Evolutionary conservation across 768 basidiomycete species (phyloP).

Genomic region (Boletus patriciae): DNA sequence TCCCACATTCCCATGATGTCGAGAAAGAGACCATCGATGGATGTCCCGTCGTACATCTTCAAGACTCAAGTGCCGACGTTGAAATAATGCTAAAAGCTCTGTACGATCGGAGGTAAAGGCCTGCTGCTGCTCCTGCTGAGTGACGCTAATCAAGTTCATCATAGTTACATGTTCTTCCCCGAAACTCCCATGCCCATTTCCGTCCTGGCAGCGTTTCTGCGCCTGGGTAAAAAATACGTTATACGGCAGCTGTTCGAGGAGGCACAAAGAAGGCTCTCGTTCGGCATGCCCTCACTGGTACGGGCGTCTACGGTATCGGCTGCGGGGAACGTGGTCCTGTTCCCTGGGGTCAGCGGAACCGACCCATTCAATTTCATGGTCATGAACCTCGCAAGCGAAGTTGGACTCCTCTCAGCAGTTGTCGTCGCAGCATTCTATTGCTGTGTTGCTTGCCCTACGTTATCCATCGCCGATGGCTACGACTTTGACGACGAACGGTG

Average conservation of each 20-base stretch:
- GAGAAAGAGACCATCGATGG: slow-evolving; percentile 14
- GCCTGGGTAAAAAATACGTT: slow-evolving; percentile 17
- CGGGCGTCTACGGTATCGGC: background rate
- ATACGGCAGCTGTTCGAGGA: slow-evolving; percentile 13
- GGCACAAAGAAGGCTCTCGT: slow-evolving; percentile 3
- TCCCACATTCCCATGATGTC: background rate
- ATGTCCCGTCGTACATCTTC: slow-evolving; percentile 22
- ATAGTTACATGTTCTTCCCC: slow-evolving; percentile 8
- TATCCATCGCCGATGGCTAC: slow-evolving; percentile 11
- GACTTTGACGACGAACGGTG: background rate
- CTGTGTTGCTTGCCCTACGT: slow-evolving; percentile 8
- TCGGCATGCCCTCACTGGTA: background rate
- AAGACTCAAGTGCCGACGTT: slow-evolving; percentile 16
- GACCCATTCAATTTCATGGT: slow-evolving; percentile 15
- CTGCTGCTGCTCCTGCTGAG: background rate
- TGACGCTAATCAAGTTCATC: background rate
- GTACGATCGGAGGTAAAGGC: slow-evolving; percentile 18
- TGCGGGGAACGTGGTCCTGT: background rate
- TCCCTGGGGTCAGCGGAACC: slow-evolving; percentile 3
- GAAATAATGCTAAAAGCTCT: slow-evolving; percentile 19
- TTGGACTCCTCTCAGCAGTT: slow-evolving; percentile 1
- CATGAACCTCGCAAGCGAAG: slow-evolving; percentile 17
- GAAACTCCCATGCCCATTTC: slow-evolving; percentile 10
- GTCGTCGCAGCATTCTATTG: slow-evolving; percentile 1
- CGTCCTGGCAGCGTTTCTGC: slow-evolving; percentile 10